A percentile compares a stretch with the other conserved stretches of the same genome.
Conservation (phyloP, 2,329 filamentous ascomycete species). For the Colletotrichum euphorbiae region DNA sequence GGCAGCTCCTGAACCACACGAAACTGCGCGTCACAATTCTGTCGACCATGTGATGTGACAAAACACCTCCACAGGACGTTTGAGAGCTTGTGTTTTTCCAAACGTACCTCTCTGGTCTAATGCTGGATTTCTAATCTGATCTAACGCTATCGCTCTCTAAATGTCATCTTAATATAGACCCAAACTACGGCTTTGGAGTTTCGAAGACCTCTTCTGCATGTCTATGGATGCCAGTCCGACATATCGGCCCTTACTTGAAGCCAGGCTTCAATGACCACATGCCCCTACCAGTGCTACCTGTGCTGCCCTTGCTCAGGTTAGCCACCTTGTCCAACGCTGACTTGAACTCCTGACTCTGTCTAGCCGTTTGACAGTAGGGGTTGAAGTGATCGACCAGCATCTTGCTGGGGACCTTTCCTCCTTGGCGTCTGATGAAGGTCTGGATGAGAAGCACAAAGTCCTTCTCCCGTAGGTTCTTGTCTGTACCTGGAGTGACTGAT, state of each 20-base stretch:
- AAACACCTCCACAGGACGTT: neutral
- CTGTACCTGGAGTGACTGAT: constrained; percentile 55
- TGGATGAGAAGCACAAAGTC: constrained; percentile 81
- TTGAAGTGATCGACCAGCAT: constrained; percentile 93
- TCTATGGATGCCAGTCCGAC: neutral
- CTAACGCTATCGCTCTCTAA: no score
- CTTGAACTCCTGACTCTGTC: constrained; percentile 83
- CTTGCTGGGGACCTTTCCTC: constrained; percentile 83
- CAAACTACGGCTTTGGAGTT: neutral
- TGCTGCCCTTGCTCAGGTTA: constrained; percentile 66
- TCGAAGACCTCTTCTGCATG: no score
- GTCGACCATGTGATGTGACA: neutral
- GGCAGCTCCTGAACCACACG: constrained; percentile 39
- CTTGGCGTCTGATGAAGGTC: constrained; percentile 81
- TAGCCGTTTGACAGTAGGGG: constrained; percentile 76
- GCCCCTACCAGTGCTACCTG: constrained; percentile 62
- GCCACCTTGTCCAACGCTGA: constrained; percentile 82
- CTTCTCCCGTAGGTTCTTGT: constrained; percentile 60
- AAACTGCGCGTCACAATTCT: constrained; percentile 6
- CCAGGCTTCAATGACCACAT: constrained; percentile 63
- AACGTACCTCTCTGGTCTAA: neutral
- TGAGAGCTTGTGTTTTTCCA: neutral
- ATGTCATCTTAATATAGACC: neutral
- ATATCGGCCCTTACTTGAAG: neutral
- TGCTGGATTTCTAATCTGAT: neutral